Base-by-base conservation (phyloP, 75 land plant species). In the Chamaecyparis obtusa region DNA sequence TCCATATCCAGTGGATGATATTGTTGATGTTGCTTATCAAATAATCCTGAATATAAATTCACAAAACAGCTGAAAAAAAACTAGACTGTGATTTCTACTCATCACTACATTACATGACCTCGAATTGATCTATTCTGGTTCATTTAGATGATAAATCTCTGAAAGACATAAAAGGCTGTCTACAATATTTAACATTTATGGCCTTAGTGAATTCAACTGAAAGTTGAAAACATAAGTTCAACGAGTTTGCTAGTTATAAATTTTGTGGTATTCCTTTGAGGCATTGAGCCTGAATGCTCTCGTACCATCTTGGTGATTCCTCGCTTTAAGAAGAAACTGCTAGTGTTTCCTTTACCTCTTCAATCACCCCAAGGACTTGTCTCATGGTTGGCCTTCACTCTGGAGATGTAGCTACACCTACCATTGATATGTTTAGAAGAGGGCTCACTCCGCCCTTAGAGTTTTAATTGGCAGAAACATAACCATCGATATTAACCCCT, bases 361-460 rank as follows among this genome's bases (percentile, higher is more conserved):
- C 89, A 3, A 95, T 90, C 96, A 95, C 91, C 88, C 72, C 89
- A 78, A 96, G 41, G 36, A 97, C 94, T 4, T 96, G 90, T 84
- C 87, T 91, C 93, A 93, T 95, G 41, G 71, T 88, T 17, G 99
- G 99, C 46, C 98, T 92, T 43, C 82, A 85, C 35, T 95, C 96
- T 11, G 97, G 93, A 16, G 48, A 56, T 35, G 88, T 82, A 13
- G 93, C 64, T 11, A 96, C 95, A 78, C 99, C 95, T 32, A 90
- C 87, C 94, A 94, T 91, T 9, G 95, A 95, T n/a, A 95, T 85
- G 60, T 88, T 90, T 86, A 96, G 71, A 48, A 97, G 92, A 15
- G 89, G 91, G 13, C 77, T 84, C 87, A 97, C 89, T 81, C 96
- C 94, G 86, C 93, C 99, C 90, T n/a, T n/a, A n/a, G n/a, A n/a